Evolutionary conservation across 2,329 filamentous ascomycete genomes (phyloP).

Genomic region (Xylaria sp.): DNA sequence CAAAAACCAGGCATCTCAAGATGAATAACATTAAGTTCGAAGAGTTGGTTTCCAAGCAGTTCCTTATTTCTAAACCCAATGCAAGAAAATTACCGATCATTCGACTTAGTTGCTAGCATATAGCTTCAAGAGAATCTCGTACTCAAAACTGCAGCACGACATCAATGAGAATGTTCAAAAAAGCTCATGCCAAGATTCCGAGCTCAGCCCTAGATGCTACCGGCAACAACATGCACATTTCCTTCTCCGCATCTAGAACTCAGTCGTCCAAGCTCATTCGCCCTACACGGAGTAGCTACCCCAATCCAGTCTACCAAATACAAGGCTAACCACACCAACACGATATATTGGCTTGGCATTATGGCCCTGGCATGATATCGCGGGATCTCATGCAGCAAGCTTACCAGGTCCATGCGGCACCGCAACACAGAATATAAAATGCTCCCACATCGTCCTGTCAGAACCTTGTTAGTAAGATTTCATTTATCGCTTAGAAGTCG

Average conservation of each 20-base stretch:
- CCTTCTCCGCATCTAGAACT: background rate
- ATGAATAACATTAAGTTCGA: too few relatives aligned
- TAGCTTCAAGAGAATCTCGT: too few relatives aligned
- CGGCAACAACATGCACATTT: background rate
- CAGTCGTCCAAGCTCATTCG: background rate
- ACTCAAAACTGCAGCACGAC: too few relatives aligned
- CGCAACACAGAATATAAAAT: background rate
- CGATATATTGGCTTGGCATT: slow-evolving; percentile 15
- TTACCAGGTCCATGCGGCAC: background rate
- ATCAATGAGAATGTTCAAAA: too few relatives aligned
- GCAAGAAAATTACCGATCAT: too few relatives aligned
- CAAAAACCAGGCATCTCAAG: too few relatives aligned
- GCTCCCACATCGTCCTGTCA: background rate
- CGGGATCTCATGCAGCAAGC: background rate
- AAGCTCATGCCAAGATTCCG: background rate
- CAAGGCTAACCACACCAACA: background rate
- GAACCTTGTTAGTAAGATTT: background rate
- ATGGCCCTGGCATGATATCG: background rate
- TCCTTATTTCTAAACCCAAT: too few relatives aligned
- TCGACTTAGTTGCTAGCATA: too few relatives aligned
- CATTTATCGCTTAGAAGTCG: background rate
- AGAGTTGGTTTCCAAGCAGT: too few relatives aligned
- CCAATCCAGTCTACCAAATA: background rate
- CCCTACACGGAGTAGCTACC: background rate
- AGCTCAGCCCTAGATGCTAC: background rate